phyloP scores from a whole-genome alignment of 169 alveolate species.

The Plasmodium fragile region DNA sequence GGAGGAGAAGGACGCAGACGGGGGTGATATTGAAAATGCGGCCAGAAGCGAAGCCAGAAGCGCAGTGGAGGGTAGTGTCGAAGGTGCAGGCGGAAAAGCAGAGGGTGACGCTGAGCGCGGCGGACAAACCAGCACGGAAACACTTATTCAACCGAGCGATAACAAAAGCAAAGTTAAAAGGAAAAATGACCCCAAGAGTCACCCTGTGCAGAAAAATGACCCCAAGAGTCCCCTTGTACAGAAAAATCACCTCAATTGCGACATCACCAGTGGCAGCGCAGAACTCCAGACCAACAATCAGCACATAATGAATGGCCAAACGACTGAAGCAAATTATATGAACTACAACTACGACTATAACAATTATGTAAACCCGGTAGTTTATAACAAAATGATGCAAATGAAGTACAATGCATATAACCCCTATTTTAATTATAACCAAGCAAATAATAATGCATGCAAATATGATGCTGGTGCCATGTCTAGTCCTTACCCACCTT shows the following conservation, averaged over 20 bases:
- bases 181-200: background rate
- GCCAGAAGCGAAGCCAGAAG: background rate
- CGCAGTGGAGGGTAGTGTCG: background rate
- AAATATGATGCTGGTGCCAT: constrained; percentile 5
- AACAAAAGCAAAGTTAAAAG: background rate
- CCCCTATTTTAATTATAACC: constrained; percentile 54
- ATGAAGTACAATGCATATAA: constrained; percentile 30
- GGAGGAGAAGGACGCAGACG: background rate
- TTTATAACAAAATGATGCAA: constrained; percentile 54
- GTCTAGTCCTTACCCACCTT: constrained; percentile 22
- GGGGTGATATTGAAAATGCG: background rate
- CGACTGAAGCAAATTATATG: constrained; percentile 19
- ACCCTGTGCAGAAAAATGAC: background rate
- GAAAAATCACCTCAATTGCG: background rate
- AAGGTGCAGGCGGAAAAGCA: background rate
- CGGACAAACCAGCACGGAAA: background rate
- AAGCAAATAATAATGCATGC: constrained; percentile 28
- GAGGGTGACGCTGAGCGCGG: background rate
- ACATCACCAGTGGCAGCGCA: background rate
- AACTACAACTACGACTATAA: constrained; percentile 32
- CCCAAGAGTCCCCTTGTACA: background rate
- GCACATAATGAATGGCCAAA: background rate
- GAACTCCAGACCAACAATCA: constrained; percentile 9
- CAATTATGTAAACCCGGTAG: background rate
- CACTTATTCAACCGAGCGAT: background rate